Base-by-base conservation (phyloP, 108 stramenopile species). In the Conticribra weissflogii region DNA sequence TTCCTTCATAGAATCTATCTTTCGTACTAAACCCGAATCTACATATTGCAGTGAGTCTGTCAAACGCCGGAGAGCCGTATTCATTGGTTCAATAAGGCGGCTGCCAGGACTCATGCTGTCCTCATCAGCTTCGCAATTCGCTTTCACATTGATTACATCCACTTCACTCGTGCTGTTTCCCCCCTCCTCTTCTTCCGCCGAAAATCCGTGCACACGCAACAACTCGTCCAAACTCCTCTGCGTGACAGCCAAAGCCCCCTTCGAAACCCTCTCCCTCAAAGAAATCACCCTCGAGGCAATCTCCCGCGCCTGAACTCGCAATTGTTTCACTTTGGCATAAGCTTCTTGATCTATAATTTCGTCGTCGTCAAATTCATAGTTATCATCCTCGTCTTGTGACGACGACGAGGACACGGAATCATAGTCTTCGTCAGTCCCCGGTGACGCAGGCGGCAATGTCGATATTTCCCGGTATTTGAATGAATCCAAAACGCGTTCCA, bases 261-360 rank as follows among this genome's bases (percentile, higher is more conserved):
- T 56, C 54, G 47, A 56, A 9, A 56, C 48, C 49, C 54, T 63
- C 33, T 78, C 76, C 23, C 76, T 52, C 19, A 46, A n/a, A 30
- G 68, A 47, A 59, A 76, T 68, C n/a, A 65, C 63, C 29, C 68
- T 55, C 18, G 50, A 16, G 3, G 76, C 62, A 58, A 78, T 52
- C 22, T 78, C 63, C 47, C 76, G 44, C 0, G 57, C 55, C 21
- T 65, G 53, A 16, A 22, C 25, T 44, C 76, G 47, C 18, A 65
- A 54, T 49, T 65, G 52, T 57, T 47, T 69, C 47, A 78, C 76
- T 53, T 59, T 69, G 17, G 64, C 27, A 30, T 64, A 59, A 12
- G 68, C 76, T 12, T 78, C 68, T n/a, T 56, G n/a, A 31, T 78
- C 68, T 30, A 78, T 57, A 59, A 78, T 78, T 1, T 78, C 76